Base-by-base conservation (phyloP, 2,329 filamentous ascomycete genomes). In the Dactylellina leptospora region DNA sequence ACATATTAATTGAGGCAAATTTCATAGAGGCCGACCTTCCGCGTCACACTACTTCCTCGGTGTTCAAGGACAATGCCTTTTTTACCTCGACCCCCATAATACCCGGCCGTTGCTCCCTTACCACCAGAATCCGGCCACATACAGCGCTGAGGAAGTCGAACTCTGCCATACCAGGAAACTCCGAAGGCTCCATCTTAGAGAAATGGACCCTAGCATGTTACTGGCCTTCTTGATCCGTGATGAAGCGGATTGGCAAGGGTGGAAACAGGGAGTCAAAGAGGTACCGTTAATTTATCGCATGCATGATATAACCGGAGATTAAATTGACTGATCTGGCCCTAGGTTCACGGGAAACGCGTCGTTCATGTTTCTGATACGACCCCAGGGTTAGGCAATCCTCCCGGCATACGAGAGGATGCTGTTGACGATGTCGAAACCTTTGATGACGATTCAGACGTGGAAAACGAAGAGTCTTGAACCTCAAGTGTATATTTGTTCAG, bases 151-250 rank as follows among this genome's bases (percentile, higher is more conserved):
- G 76, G 92, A 97, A 68, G 79, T 96, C 13, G 86, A 89, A 61
- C 90, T 90, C 0, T 97, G 92, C 77, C 93, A 99, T 79, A 97
- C 93, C 0, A 86, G 91, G 54, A 88, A 93, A 50, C 82, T 99
- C 16, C 87, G 93, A 36, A 86, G 90, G 62, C 84, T 99, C 27
- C 89, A 95, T 75, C 85, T 99, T 51, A 87, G 88, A 69, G 93
- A 97, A 78, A 95, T 99, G 91, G 95, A 99, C 77, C 95, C 95
- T 0, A 97, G 92, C 78, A 99, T 99, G 95, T 82, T 99, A 42
- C 91, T 99, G 75, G 93, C 92, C 3, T 97, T 97, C 77, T 81
- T 99, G 33, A 92, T 99, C 73, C 86, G 85, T 40, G 87, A 90
- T 66, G 88, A 93, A 76, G 85, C 88, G 44, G 95, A 99, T 75